phyloP scores from a whole-genome alignment of 2,329 filamentous ascomycete species.

The Microsporum canis region DNA sequence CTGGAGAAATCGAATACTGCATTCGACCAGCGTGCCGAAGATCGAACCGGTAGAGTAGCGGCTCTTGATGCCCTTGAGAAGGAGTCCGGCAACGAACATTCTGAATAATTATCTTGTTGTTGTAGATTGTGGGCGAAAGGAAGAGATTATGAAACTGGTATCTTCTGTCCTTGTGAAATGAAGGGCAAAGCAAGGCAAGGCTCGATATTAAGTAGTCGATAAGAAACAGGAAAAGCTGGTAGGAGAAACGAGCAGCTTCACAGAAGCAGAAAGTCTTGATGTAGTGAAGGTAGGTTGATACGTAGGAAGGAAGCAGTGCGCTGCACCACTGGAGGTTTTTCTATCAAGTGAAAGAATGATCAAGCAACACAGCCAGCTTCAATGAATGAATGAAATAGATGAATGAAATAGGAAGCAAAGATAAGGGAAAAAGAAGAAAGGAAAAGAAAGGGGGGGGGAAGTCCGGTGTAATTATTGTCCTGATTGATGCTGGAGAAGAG shows the following conservation, averaged over 20 bases:
- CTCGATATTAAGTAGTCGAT: not conserved
- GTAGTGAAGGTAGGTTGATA: not conserved
- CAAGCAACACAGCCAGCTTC: not conserved
- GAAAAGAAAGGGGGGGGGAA: conserved; percentile 5
- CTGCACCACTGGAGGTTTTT: not conserved
- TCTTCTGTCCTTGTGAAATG: not conserved
- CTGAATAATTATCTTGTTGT: not conserved
- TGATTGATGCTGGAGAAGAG: conserved; percentile 5
- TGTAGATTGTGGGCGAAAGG: not conserved
- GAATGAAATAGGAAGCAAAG: conserved; percentile 2
- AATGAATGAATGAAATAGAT: not conserved
- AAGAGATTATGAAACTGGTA: not conserved
- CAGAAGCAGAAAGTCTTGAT: not conserved
- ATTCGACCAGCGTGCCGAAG: conserved; percentile 18
- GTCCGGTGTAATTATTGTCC: not conserved
- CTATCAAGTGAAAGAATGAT: not conserved
- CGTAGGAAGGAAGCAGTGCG: not conserved
- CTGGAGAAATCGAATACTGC: conserved; percentile 58
- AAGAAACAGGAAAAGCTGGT: too few relatives aligned
- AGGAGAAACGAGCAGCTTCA: not conserved
- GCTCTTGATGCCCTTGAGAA: conserved; percentile 17
- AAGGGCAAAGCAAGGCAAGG: not conserved
- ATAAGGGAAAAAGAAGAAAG: conserved; percentile 8
- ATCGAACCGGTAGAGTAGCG: conserved; percentile 13
- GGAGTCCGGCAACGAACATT: conserved; percentile 13